Evolutionary conservation across 1,139 yeast species (phyloP).

Genomic region (Chernovozyma sophiae-reginae): DNA sequence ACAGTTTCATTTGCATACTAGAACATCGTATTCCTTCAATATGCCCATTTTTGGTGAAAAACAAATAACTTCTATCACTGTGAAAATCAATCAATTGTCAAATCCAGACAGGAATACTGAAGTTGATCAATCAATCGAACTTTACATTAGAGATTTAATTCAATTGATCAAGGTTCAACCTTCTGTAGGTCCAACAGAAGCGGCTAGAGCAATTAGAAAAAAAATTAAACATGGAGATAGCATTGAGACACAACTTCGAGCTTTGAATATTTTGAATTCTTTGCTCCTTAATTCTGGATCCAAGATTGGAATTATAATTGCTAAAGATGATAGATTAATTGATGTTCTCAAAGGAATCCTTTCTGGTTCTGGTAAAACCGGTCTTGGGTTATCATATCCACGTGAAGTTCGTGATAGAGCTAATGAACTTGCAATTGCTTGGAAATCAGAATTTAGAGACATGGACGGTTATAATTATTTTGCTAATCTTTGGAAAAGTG

Average conservation of each 20-base stretch:
- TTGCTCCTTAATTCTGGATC: conserved; percentile 73
- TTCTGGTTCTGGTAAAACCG: conserved; percentile 32
- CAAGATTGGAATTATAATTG: conserved; percentile 44
- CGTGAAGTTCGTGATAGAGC: conserved; percentile 44
- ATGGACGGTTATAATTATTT: conserved; percentile 49
- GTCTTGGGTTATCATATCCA: conserved; percentile 38
- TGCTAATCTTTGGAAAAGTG: conserved; percentile 41
- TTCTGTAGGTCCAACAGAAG: conserved; percentile 59
- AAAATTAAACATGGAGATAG: conserved; percentile 77
- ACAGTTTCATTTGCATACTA: no score
- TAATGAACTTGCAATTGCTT: conserved; percentile 51
- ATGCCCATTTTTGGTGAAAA: conserved; percentile 45
- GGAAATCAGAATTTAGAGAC: conserved; percentile 57
- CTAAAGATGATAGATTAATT: conserved; percentile 66
- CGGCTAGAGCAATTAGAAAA: conserved; percentile 88
- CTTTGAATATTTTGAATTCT: conserved; percentile 67
- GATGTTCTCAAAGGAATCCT: conserved; percentile 58
- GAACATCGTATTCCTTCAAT: no score
- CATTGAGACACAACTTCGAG: conserved; percentile 55
- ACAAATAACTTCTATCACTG: conserved; percentile 39
- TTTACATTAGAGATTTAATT: conserved; percentile 34
- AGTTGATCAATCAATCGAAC: conserved; percentile 33
- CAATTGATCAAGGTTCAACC: conserved; percentile 39
- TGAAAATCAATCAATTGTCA: conserved; percentile 41
- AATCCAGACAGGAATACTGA: conserved; percentile 30